Evolutionary conservation across 345 rosid genomes (phyloP).

Genomic region (Bruguiera gymnorhiza): DNA sequence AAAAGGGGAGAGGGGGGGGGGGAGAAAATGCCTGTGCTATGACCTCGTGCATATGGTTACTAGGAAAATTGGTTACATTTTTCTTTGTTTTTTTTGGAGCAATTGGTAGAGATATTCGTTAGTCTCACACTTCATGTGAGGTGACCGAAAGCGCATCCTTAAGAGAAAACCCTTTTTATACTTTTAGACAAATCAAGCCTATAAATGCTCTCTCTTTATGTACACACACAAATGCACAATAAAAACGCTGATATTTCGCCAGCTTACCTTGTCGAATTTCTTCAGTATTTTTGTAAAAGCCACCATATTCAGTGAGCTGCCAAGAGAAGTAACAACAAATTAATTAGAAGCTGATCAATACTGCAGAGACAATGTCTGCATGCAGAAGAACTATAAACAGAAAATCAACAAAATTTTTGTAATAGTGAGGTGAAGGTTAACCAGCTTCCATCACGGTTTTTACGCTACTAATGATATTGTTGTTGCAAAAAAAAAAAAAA

Average conservation of each 20-base stretch:
- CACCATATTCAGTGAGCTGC: conserved; percentile 82
- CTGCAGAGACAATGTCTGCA: neutral
- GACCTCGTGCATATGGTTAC: no score
- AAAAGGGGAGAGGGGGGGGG: no score
- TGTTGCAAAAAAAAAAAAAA: no score
- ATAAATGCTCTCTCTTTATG: neutral
- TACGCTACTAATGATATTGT: no score
- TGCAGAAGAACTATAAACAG: neutral
- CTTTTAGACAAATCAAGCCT: neutral
- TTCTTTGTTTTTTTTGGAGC: neutral
- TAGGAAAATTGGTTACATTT: neutral
- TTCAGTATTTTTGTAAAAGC: conserved; percentile 88
- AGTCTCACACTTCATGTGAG: conserved; percentile 22
- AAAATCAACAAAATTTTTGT: neutral
- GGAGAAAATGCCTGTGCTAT: no score
- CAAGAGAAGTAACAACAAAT: conserved; percentile 14
- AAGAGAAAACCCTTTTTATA: neutral
- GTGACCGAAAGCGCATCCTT: neutral
- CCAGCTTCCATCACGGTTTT: no score
- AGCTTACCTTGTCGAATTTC: conserved; percentile 89
- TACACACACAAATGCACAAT: neutral
- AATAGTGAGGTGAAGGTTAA: no score
- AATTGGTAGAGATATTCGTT: neutral
- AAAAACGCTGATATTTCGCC: conserved; percentile 11
- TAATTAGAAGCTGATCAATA: conserved; percentile 11